phyloP scores from a whole-genome alignment of 441 rosid species.

The Eutrema salsugineum region DNA sequence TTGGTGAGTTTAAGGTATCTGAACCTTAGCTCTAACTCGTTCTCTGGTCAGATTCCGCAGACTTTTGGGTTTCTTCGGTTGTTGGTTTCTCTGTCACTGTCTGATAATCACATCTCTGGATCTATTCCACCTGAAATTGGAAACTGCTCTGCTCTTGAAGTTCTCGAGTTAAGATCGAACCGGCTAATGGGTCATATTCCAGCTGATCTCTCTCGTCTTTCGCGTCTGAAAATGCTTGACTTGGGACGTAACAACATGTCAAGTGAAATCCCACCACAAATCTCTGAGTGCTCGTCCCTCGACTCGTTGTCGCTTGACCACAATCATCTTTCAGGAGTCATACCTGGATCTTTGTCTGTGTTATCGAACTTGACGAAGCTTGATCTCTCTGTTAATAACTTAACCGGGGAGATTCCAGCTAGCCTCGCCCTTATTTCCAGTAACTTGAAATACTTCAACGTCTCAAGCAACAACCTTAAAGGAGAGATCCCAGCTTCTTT shows the following conservation, averaged over 20 bases:
- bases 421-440: conserved; percentile 41
- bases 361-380: conserved; percentile 55
- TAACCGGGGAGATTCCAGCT: conserved; percentile 73
- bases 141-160: conserved; percentile 81
- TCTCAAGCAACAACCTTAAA: conserved; percentile 65
- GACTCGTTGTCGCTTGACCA: conserved; percentile 49
- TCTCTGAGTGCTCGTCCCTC: conserved; percentile 52
- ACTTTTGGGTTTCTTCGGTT: conserved; percentile 78
- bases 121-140: conserved; percentile 73
- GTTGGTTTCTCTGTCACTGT: conserved; percentile 63
- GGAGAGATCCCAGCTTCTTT: conserved; percentile 71
- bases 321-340: conserved; percentile 70
- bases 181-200: conserved; percentile 64
- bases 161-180: conserved; percentile 71
- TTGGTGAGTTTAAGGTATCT: conserved; percentile 61
- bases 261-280: conserved; percentile 60
- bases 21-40: conserved; percentile 70
- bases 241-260: conserved; percentile 69
- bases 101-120: conserved; percentile 70
- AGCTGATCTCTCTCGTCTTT: conserved; percentile 59
- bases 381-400: conserved; percentile 80
- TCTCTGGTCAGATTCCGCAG: conserved; percentile 67
- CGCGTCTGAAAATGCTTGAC: conserved; percentile 57
- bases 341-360: conserved; percentile 56
- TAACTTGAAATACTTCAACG: conserved; percentile 63